Evolutionary conservation across 805 yeast species (phyloP).

Genomic region (Candida dajiaensis): DNA sequence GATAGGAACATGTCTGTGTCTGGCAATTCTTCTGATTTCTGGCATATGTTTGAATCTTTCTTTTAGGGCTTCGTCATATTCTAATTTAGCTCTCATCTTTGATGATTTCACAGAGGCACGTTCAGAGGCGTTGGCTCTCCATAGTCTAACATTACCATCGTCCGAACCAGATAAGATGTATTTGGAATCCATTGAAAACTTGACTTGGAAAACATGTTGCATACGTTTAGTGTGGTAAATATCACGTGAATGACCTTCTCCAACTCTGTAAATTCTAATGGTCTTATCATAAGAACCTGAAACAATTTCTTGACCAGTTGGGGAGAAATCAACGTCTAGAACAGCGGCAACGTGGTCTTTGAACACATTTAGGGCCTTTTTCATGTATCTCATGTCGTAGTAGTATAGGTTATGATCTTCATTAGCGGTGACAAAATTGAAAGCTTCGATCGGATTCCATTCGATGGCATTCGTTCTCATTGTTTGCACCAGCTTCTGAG

Average conservation of each 20-base stretch:
- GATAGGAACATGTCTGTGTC: constrained; percentile 89
- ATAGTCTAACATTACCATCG: constrained; percentile 89
- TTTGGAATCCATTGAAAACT: constrained; percentile 82
- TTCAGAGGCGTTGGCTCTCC: constrained; percentile 88
- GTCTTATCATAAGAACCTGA: constrained; percentile 96
- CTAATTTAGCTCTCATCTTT: constrained; percentile 74
- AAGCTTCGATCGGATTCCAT: constrained; percentile 99
- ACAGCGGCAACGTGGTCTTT: constrained; percentile 97
- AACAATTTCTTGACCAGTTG: constrained; percentile 94
- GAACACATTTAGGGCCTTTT: constrained; percentile 72
- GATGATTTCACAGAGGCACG: constrained; percentile 77
- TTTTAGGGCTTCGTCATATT: constrained; percentile 86
- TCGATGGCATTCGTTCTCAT: constrained; percentile 80
- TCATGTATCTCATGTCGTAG: constrained; percentile 95
- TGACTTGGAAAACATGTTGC: constrained; percentile 88
- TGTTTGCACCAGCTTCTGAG: constrained; percentile 80
- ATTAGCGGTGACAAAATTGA: constrained; percentile 81
- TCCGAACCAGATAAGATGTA: constrained; percentile 89
- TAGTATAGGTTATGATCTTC: constrained; percentile 94
- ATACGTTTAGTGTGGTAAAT: constrained; percentile 95
- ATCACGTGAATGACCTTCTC: constrained; percentile 90
- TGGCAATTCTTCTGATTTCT: constrained; percentile 80
- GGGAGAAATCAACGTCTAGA: constrained; percentile 89
- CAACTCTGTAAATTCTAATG: constrained; percentile 66
- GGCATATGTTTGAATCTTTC: constrained; percentile 96